Conservation (phyloP, 75 land plant species). For the Picea glauca region DNA sequence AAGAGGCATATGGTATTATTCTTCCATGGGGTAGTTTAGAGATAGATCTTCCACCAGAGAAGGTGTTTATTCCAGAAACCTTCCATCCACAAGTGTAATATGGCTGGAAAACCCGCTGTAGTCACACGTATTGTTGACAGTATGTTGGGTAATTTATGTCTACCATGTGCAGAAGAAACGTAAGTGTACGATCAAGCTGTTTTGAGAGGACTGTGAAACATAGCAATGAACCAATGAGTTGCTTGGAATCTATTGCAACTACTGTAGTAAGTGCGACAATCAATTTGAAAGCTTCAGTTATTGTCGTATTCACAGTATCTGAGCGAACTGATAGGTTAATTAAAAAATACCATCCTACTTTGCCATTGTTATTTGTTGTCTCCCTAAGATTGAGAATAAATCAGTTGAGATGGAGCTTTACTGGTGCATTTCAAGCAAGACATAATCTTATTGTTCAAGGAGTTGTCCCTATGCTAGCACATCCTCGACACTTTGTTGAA, state of each 20-base stretch:
- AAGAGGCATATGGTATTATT: too few species aligned
- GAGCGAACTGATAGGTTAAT: slow-evolving; percentile 33
- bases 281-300: slow-evolving; percentile 36
- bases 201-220: slow-evolving; percentile 16
- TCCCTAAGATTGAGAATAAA: slow-evolving; percentile 25
- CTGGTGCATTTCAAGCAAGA: not conserved
- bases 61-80: slow-evolving; percentile 51
- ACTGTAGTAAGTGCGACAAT: slow-evolving; percentile 45
- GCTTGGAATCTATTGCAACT: slow-evolving; percentile 49
- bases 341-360: slow-evolving; percentile 29
- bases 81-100: slow-evolving; percentile 44
- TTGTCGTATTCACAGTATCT: slow-evolving; percentile 20
- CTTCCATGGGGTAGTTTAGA: too few species aligned
- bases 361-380: slow-evolving; percentile 33
- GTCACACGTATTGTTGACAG: slow-evolving; percentile 53
- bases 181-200: slow-evolving; percentile 30
- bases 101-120: slow-evolving; percentile 44
- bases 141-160: slow-evolving; percentile 42
- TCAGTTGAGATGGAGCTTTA: slow-evolving; percentile 34
- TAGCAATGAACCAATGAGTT: slow-evolving; percentile 45
- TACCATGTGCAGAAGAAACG: slow-evolving; percentile 32
- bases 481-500: too few species aligned
- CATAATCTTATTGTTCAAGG: too few species aligned
- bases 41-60: too few species aligned
- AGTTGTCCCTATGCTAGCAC: too few species aligned